A percentile compares a stretch with the other conserved stretches of the same genome.
Evolutionary conservation across 2,329 filamentous ascomycete genomes (phyloP).

Genomic region (Microsporum ferrugineum): DNA sequence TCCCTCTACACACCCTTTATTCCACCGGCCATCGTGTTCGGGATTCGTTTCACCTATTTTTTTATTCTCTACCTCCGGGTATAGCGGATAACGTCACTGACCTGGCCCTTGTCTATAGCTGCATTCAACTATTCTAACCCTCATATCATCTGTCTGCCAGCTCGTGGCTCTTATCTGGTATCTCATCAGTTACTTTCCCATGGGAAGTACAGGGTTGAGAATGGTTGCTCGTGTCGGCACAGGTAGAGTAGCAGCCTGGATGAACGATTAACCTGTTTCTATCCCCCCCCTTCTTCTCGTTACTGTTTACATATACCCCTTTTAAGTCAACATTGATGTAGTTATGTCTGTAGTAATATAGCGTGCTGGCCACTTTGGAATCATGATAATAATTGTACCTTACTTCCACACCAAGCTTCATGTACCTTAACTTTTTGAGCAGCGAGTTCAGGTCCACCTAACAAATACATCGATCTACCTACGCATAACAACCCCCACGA

Average conservation of each 20-base stretch:
- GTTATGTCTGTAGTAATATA: background rate
- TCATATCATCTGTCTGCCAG: constrained; percentile 74
- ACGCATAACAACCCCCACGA: constrained; percentile 41
- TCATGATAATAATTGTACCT: background rate
- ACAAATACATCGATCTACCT: constrained; percentile 7
- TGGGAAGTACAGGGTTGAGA: constrained; percentile 80
- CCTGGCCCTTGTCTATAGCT: constrained; percentile 44
- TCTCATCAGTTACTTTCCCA: constrained; percentile 92
- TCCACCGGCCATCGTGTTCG: background rate
- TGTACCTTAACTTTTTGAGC: background rate
- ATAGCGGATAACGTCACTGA: constrained; percentile 15
- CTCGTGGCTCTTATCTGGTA: constrained; percentile 81
- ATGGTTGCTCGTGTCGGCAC: constrained; percentile 79
- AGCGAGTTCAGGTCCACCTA: background rate
- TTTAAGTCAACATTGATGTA: background rate
- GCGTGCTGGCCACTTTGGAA: background rate
- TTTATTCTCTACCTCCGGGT: background rate
- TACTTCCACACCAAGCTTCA: background rate
- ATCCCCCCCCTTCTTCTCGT: background rate
- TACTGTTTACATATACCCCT: background rate
- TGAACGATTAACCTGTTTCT: constrained; percentile 51
- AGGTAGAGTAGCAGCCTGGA: constrained; percentile 74
- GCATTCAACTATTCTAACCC: constrained; percentile 70
- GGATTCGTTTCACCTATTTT: background rate
- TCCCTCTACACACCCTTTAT: background rate